A percentile compares a stretch with the other conserved stretches of the same genome.
These are phyloP conservation scores for Phaseolus coccineus DNA, from an alignment of 331 rosid species.

Conservation along the genomic window DNA sequence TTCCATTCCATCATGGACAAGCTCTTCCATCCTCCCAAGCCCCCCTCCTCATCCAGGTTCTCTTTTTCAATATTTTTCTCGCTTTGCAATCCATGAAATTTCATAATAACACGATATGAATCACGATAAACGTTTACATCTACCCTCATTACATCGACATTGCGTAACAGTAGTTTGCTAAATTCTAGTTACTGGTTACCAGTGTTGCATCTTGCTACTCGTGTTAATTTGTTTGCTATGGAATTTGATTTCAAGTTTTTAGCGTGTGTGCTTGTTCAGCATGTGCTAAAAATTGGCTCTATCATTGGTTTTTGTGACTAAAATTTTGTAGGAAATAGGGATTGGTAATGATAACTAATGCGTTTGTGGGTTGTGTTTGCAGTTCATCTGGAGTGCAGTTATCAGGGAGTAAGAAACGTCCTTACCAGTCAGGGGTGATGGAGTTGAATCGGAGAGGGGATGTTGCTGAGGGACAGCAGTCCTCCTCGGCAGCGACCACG, in stretches of 20 bases:
- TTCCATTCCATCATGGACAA: slow-evolving; percentile 83
- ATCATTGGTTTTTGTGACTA: background rate
- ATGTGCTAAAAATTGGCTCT: background rate
- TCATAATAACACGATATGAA: background rate
- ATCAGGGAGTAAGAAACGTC: slow-evolving; percentile 66
- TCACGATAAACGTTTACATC: background rate
- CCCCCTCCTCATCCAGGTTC: slow-evolving; percentile 67
- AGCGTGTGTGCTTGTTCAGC: background rate
- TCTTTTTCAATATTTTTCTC: background rate
- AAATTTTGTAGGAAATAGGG: background rate
- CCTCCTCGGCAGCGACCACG: slow-evolving; percentile 45
- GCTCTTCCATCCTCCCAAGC: slow-evolving; percentile 72
- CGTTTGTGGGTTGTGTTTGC: slow-evolving; percentile 30
- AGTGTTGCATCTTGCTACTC: background rate
- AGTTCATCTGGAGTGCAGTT: slow-evolving; percentile 60
- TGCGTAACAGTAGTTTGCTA: background rate
- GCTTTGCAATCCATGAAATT: background rate
- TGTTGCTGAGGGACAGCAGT: slow-evolving; percentile 49
- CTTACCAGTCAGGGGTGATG: slow-evolving; percentile 56
- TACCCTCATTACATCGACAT: background rate
- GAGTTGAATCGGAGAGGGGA: slow-evolving; percentile 57
- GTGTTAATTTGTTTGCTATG: background rate
- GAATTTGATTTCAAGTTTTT: slow-evolving; percentile 13
- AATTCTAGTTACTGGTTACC: background rate
- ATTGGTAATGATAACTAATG: background rate